These are phyloP conservation scores for Pythium angustatum DNA, from an alignment of 352 stramenopile genomes.

Conservation along the genomic window DNA sequence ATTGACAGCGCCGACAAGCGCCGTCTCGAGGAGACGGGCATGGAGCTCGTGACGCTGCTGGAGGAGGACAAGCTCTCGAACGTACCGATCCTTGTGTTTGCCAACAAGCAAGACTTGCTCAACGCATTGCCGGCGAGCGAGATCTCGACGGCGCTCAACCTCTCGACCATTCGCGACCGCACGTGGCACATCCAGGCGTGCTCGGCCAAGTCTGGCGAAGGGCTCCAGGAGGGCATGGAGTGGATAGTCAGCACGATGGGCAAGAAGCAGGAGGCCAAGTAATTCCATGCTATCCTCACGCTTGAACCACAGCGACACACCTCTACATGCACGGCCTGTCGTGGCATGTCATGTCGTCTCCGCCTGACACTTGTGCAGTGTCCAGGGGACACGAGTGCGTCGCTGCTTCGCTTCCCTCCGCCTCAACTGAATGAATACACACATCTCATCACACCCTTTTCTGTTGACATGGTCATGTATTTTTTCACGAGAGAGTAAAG, in stretches of 20 bases:
- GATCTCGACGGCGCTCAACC: slow-evolving; percentile 91
- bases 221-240: slow-evolving; percentile 87
- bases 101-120: slow-evolving; percentile 96
- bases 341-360: too few species aligned
- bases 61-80: slow-evolving; percentile 94
- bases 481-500: too few species aligned
- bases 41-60: slow-evolving; percentile 92
- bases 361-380: too few species aligned
- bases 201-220: slow-evolving; percentile 89
- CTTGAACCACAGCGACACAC: too few species aligned
- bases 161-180: slow-evolving; percentile 86
- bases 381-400: too few species aligned
- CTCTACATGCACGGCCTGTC: too few species aligned
- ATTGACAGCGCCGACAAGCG: slow-evolving; percentile 93
- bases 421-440: too few species aligned
- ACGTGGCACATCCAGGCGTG: slow-evolving; percentile 91
- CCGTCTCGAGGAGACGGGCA: slow-evolving; percentile 92
- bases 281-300: too few species aligned
- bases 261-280: slow-evolving; percentile 72
- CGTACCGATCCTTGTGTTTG: slow-evolving; percentile 94
- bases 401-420: too few species aligned
- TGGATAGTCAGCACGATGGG: slow-evolving; percentile 86
- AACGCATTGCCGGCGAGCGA: slow-evolving; percentile 88
- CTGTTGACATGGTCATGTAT: too few species aligned
- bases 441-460: too few species aligned